These are phyloP conservation scores for Boletus insuetus DNA, from an alignment of 768 basidiomycete genomes.

Conservation along the genomic window DNA sequence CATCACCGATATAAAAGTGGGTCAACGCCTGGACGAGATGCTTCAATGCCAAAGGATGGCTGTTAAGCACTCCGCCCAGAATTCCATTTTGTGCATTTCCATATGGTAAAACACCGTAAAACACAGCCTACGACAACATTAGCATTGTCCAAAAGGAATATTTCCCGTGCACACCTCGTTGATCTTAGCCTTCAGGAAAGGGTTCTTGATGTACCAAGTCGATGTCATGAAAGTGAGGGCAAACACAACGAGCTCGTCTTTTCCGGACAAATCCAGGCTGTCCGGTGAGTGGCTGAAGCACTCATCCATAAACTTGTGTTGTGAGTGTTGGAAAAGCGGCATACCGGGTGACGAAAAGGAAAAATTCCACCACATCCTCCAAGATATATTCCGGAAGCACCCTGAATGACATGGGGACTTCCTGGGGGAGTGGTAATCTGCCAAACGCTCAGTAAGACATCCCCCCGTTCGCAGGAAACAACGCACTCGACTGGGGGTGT, in stretches of 20 bases:
- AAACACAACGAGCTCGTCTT: slow-evolving; percentile 84
- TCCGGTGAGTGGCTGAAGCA: slow-evolving; percentile 61
- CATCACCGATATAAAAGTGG: slow-evolving; percentile 89
- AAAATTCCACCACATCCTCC: slow-evolving; percentile 91
- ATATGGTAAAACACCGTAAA: slow-evolving; percentile 68
- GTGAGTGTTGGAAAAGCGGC: slow-evolving; percentile 18
- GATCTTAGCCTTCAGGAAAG: slow-evolving; percentile 94
- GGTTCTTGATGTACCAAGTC: slow-evolving; percentile 98
- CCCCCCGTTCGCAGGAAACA: background rate
- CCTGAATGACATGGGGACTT: slow-evolving; percentile 81
- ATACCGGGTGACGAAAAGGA: slow-evolving; percentile 80
- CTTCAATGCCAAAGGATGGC: slow-evolving; percentile 79
- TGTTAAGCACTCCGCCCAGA: slow-evolving; percentile 79
- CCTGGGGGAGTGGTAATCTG: slow-evolving; percentile 81
- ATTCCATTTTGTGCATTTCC: slow-evolving; percentile 67
- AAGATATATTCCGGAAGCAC: slow-evolving; percentile 91
- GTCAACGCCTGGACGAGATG: slow-evolving; percentile 90
- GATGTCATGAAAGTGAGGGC: slow-evolving; percentile 88
- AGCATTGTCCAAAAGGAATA: background rate
- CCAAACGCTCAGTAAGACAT: slow-evolving; percentile 5
- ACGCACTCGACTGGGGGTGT: slow-evolving; percentile 63
- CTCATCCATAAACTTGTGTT: background rate
- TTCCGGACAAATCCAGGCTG: slow-evolving; percentile 80
- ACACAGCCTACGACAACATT: slow-evolving; percentile 53
- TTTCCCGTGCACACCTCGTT: slow-evolving; percentile 62